Percentiles rank a stretch among this genome's conserved stretches.
phyloP scores from a whole-genome alignment of 768 basidiomycete genomes.

The Boletus subparvulus region DNA sequence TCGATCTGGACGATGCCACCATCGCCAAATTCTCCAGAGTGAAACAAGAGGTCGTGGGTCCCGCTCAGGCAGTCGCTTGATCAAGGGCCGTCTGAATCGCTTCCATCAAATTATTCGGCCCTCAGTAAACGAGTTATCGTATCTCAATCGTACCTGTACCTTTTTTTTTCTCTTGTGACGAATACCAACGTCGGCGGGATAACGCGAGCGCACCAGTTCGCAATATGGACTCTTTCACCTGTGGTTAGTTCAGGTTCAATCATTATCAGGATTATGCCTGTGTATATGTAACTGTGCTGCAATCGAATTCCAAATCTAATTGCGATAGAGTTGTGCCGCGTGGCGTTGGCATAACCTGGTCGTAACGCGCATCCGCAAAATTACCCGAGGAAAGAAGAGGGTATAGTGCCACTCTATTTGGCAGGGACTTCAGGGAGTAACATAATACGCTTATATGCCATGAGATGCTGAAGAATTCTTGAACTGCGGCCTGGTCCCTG shows the following conservation, averaged over 20 bases:
- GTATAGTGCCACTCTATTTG: too few species aligned
- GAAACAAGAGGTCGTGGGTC: conserved; percentile 50
- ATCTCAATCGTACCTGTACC: conserved; percentile 13
- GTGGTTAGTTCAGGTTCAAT: background rate
- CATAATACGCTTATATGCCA: too few species aligned
- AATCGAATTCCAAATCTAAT: background rate
- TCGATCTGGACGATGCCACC: conserved; percentile 51
- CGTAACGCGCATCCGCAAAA: background rate
- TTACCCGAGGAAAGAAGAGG: too few species aligned
- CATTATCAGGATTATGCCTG: background rate
- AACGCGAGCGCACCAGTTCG: background rate
- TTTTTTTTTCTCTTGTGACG: background rate
- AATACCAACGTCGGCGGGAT: background rate
- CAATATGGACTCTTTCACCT: too few species aligned
- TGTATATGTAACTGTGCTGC: conserved; percentile 1
- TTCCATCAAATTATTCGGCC: background rate
- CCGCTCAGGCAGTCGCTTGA: conserved; percentile 1
- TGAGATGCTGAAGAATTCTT: too few species aligned
- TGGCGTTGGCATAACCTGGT: background rate
- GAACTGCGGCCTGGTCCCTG: too few species aligned
- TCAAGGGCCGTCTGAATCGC: too few species aligned
- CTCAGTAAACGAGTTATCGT: background rate
- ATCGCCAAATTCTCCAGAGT: conserved; percentile 49
- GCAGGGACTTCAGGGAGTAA: too few species aligned
- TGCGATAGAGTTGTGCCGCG: background rate